Base-by-base conservation (phyloP, 495 filamentous ascomycete genomes). In the Penicillium salamii region DNA sequence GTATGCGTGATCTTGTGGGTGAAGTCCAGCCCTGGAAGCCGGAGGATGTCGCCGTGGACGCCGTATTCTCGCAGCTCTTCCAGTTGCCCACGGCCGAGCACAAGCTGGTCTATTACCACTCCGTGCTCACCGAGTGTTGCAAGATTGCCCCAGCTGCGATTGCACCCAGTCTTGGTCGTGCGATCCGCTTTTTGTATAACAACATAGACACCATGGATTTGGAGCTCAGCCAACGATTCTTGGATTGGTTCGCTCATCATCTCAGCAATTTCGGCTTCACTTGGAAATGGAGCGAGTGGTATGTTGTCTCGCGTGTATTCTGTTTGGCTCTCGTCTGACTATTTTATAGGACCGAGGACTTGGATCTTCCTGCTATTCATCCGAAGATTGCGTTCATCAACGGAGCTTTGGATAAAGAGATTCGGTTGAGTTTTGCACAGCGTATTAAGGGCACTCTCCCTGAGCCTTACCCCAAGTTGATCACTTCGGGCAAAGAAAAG, bases 211-310 rank as follows among this genome's bases (percentile, higher is more conserved):
- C 77, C 3, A 84, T 97, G 72, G 93, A 99, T 58, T 67, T 95
- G 33, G 95, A 99, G 69, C 70, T 99, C 31, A 78, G 71, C 49
- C 85, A 88, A 65, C 84, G 93, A 13, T 97, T 97, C 70, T 75
- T 95, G 61, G 93, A 97, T 65, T 99, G 93, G 93, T 99, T 99
- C 59, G 79, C 91, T 12, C 95, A 99, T 61, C 93, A 99, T 72
- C 65, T 99, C 56, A 96, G 90, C 67, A 99, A 99, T 70, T 99
- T 97, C 59, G 93, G 95, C 32, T 99, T 97, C 59, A 93, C 95
- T 3, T 99, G 93, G 93, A 97, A 97, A 71, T 99, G 93, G 93
- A 86, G 86, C 15, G 93, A 99, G 71, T 99, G 93, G 93, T 84
- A 62, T 66, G 77, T 66, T 8, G 21, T 36, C 23, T 14, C 1